phyloP scores from a whole-genome alignment of 1,284 basidiomycete species.

The Ceraceosorus guamensis region DNA sequence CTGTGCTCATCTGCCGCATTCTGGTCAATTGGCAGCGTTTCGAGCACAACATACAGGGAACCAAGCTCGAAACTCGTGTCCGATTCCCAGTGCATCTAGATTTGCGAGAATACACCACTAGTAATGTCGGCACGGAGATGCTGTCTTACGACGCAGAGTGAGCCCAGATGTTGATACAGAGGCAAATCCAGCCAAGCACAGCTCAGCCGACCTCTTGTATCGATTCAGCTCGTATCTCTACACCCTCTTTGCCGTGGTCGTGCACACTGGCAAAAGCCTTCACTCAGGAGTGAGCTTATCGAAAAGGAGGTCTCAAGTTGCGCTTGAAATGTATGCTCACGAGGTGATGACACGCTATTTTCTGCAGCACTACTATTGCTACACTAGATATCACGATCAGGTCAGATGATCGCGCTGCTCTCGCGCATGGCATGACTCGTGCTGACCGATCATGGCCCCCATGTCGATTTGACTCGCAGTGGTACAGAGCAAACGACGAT shows the following conservation, averaged over 20 bases:
- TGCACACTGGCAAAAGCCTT: slow-evolving; percentile 73
- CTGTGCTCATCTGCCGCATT: too few species aligned
- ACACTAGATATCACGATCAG: slow-evolving; percentile 66
- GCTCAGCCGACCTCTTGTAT: slow-evolving; percentile 52
- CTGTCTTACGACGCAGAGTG: slow-evolving; percentile 18
- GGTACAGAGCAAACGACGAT: slow-evolving; percentile 92
- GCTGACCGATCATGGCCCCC: not conserved
- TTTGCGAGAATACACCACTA: slow-evolving; percentile 77
- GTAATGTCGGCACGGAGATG: slow-evolving; percentile 26
- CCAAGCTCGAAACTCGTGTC: slow-evolving; percentile 76
- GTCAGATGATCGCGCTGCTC: slow-evolving; percentile 54
- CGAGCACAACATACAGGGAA: slow-evolving; percentile 65
- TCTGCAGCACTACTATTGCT: slow-evolving; percentile 70
- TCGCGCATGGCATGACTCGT: too few species aligned
- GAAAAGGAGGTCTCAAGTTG: too few species aligned
- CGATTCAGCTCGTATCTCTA: slow-evolving; percentile 60
- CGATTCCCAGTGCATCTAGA: slow-evolving; percentile 76
- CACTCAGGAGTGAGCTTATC: slow-evolving; percentile 69
- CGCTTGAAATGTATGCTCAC: not conserved
- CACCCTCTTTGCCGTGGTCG: slow-evolving; percentile 85
- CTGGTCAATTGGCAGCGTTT: slow-evolving; percentile 65
- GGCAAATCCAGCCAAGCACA: not conserved
- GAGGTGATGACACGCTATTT: not conserved
- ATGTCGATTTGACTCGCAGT: slow-evolving; percentile 53
- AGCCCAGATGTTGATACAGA: slow-evolving; percentile 48